A percentile compares a stretch with the other conserved stretches of the same genome.
phyloP scores from a whole-genome alignment of 768 basidiomycete species.

The Pleurotus citrinopileatus region DNA sequence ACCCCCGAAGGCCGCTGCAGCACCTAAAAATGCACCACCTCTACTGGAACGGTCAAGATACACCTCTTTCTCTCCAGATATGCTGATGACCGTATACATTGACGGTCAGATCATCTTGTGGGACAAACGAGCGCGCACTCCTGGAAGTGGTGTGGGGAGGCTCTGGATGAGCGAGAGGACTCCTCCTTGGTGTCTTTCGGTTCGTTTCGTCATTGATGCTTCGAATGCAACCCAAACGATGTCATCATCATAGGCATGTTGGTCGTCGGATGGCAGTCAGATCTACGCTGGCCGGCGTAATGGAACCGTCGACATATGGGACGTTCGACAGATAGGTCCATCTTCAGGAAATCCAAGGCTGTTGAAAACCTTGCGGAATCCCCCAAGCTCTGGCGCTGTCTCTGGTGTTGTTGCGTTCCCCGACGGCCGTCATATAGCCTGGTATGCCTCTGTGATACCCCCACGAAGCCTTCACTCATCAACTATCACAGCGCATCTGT shows the following conservation, averaged over 20 bases:
- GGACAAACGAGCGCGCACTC: conserved; percentile 72
- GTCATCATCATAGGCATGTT: conserved; percentile 68
- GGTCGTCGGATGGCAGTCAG: conserved; percentile 86
- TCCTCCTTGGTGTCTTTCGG: conserved; percentile 95
- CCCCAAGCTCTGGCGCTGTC: conserved; percentile 85
- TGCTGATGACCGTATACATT: conserved; percentile 85
- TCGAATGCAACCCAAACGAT: not conserved
- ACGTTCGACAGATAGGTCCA: conserved; percentile 79
- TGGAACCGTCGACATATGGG: conserved; percentile 91
- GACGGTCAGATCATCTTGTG: conserved; percentile 93
- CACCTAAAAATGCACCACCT: conserved; percentile 76
- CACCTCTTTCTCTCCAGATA: conserved; percentile 69
- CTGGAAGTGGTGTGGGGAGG: conserved; percentile 73
- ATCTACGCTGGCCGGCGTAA: conserved; percentile 91
- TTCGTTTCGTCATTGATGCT: conserved; percentile 34
- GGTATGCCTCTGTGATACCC: conserved; percentile 42
- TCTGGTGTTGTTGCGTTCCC: conserved; percentile 91
- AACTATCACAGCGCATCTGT: conserved; percentile 66
- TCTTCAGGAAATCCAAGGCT: conserved; percentile 68
- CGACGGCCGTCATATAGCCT: conserved; percentile 87
- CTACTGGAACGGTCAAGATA: conserved; percentile 62
- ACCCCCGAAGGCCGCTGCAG: conserved; percentile 26
- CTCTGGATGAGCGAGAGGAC: conserved; percentile 90
- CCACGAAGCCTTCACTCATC: conserved; percentile 9
- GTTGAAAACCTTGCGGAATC: conserved; percentile 82